Evolutionary conservation across 192 early-diverging fungal genomes (phyloP).

Genomic region (Podila minutissima): DNA sequence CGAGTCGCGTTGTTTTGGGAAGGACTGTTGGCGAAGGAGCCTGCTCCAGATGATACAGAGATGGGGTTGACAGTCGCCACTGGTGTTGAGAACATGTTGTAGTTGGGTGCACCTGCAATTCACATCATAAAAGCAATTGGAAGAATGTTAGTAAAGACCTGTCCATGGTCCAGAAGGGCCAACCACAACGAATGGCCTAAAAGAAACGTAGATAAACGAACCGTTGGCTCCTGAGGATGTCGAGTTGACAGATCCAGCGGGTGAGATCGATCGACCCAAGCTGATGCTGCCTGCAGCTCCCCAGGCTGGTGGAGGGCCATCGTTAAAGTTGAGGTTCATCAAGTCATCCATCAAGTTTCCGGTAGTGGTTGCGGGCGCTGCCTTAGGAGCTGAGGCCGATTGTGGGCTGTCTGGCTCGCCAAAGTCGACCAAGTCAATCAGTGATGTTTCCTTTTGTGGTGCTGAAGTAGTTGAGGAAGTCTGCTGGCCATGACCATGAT

Average conservation of each 20-base stretch:
- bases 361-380: conserved; percentile 15
- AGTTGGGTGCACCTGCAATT: conserved; percentile 17
- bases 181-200: conserved; percentile 1
- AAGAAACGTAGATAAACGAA: background rate
- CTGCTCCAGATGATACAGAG: conserved; percentile 13
- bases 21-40: conserved; percentile 30
- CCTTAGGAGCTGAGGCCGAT: conserved; percentile 4
- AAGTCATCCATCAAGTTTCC: conserved; percentile 53
- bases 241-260: background rate
- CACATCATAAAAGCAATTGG: too few species aligned
- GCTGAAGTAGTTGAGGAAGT: conserved; percentile 12
- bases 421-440: conserved; percentile 59
- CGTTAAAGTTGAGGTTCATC: conserved; percentile 46
- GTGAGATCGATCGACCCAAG: conserved; percentile 13
- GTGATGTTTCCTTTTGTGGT: conserved; percentile 39
- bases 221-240: background rate
- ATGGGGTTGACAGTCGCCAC: conserved; percentile 17
- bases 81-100: conserved; percentile 22
- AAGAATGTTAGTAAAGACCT: too few species aligned
- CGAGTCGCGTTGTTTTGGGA: background rate
- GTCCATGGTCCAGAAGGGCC: background rate
- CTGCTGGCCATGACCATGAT: conserved; percentile 10
- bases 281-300: conserved; percentile 44
- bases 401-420: conserved; percentile 8
- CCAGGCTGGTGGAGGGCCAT: conserved; percentile 32